A percentile compares a stretch with the other conserved stretches of the same genome.
Conservation (phyloP, 306 rosid genomes). For the Lupinus albus region DNA sequence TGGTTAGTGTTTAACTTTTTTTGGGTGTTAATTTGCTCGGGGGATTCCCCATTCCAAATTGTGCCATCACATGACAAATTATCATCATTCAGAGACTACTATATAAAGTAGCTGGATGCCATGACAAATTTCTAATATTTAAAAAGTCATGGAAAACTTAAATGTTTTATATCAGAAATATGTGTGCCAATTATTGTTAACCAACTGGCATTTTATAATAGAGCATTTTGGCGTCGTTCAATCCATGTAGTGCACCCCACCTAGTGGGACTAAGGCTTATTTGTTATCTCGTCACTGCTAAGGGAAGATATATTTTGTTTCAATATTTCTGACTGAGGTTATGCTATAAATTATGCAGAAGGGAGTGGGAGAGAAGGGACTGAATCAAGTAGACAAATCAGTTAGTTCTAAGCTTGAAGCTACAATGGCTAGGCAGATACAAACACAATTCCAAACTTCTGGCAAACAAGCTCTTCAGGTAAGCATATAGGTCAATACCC, state of each 20-base stretch:
- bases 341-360: conserved; percentile 53
- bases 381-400: conserved; percentile 67
- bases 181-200: conserved; percentile 13
- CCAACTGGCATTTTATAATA: conserved; percentile 5
- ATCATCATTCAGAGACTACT: neutral
- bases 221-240: too few species aligned
- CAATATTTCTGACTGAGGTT: conserved; percentile 34
- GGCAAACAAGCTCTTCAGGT: conserved; percentile 81
- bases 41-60: conserved; percentile 27
- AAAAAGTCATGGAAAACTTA: too few species aligned
- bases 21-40: neutral
- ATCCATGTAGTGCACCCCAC: too few species aligned
- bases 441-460: conserved; percentile 70
- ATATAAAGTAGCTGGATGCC: conserved; percentile 18
- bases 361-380: conserved; percentile 72
- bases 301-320: conserved; percentile 11
- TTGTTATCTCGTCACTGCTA: too few species aligned
- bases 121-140: too few species aligned
- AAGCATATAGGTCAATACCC: conserved; percentile 34
- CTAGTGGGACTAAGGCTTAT: too few species aligned
- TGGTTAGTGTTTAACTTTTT: neutral
- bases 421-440: conserved; percentile 67
- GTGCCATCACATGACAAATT: conserved; percentile 7
- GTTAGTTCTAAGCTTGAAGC: conserved; percentile 68
- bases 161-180: conserved; percentile 23